phyloP scores from a whole-genome alignment of 2,329 filamentous ascomycete genomes.

The Penicillium sp. region DNA sequence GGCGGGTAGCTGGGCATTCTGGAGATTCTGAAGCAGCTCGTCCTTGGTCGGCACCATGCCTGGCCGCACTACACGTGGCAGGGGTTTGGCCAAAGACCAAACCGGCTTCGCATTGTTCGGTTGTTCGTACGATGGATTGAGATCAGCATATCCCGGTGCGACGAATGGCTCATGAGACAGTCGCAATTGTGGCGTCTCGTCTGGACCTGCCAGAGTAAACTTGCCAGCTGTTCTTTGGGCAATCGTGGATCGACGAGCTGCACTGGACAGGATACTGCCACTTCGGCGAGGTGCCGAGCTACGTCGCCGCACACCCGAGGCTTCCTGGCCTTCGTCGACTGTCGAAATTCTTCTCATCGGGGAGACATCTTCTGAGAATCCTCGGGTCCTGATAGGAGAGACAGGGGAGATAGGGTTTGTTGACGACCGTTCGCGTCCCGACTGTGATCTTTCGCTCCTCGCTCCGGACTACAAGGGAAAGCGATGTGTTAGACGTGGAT shows the following conservation, averaged over 20 bases:
- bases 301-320: constrained; percentile 18
- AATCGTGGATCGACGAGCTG: constrained; percentile 24
- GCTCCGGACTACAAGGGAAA: constrained; percentile 4
- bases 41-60: constrained; percentile 49
- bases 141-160: constrained; percentile 50
- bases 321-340: constrained; percentile 3
- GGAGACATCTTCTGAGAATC: constrained; percentile 10
- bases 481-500: neutral
- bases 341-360: constrained; percentile 7
- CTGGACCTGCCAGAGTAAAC: constrained; percentile 32
- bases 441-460: constrained; percentile 1
- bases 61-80: constrained; percentile 50
- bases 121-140: constrained; percentile 54
- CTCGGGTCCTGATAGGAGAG: constrained; percentile 12
- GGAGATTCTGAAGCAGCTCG: constrained; percentile 32
- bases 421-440: neutral
- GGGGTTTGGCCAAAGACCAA: constrained; percentile 51
- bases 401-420: constrained; percentile 4
- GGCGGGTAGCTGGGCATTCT: constrained; percentile 29
- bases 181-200: constrained; percentile 28
- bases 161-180: constrained; percentile 44
- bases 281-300: constrained; percentile 21
- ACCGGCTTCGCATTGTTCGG: constrained; percentile 47
- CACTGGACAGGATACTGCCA: constrained; percentile 19
- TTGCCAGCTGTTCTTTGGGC: constrained; percentile 26